Evolutionary conservation across 2,329 filamentous ascomycete genomes (phyloP), one percentile per base, ranked within the genome.

Genomic region (Talaromyces sp.): DNA sequence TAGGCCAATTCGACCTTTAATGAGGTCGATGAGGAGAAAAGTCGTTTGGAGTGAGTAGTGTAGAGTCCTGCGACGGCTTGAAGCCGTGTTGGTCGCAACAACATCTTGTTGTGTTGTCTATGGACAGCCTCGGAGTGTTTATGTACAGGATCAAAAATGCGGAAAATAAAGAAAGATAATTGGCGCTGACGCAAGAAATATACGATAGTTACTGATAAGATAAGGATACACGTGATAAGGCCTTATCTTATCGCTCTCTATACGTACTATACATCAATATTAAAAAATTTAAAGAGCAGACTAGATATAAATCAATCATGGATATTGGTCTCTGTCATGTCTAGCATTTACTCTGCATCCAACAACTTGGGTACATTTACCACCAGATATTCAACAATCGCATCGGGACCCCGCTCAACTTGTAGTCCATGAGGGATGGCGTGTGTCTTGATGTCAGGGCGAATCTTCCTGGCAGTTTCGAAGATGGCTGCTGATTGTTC

Each of bases 381-480:
- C 65, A 72, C 68, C 34, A 80, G 70, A 69, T 80, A 77, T 66
- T 80, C 77, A 22, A 80, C 78, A 68, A 80, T 74, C 5, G 76
- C 78, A 69, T 80, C 78, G 0, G 78, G 78, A 4, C 78, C 78
- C 36, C 71, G 74, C 70, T 80, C 76, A 40, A 79, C 78, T 70
- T 80, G 79, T 63, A 81, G 68, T 10, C 78, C 78, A 31, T 75
- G 70, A 3, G 79, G 78, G 58, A 80, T 79, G 15, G 78, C 79
- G 66, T 81, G 77, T 38, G 78, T 73, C 71, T 78, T 79, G 70
- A 80, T 79, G 54, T 73, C 70, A 5, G 78, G 78, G 25, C 72
- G 74, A 66, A 77, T 73, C 25, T 72, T 74, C 19, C 72, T 71
- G 22, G 76, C 79, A 22, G 76, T 79, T 7, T 72, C 67, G 49